These are phyloP conservation scores for Fusarium lateritium DNA, from an alignment of 2,329 filamentous ascomycete species.

Conservation along the genomic window DNA sequence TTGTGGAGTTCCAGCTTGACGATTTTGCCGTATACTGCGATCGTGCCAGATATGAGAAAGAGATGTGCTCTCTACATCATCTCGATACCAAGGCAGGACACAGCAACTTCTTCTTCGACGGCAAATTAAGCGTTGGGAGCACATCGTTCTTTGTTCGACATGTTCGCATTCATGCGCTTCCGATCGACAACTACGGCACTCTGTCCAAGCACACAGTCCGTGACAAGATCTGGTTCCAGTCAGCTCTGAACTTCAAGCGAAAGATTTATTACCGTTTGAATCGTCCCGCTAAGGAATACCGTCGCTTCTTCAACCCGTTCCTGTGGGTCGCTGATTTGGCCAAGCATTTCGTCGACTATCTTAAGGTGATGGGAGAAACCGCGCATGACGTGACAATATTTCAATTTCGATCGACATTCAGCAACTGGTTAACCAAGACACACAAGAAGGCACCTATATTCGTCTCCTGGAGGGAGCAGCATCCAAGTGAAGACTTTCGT, in stretches of 20 bases:
- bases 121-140: constrained; percentile 65
- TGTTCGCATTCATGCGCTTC: constrained; percentile 70
- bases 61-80: constrained; percentile 70
- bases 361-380: constrained; percentile 56
- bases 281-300: constrained; percentile 72
- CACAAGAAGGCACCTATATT: constrained; percentile 64
- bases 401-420: constrained; percentile 72
- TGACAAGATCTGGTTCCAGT: constrained; percentile 75
- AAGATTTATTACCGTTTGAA: constrained; percentile 75
- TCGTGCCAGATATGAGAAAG: constrained; percentile 54
- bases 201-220: constrained; percentile 62
- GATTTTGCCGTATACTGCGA: constrained; percentile 72
- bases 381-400: constrained; percentile 61
- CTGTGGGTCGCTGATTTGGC: constrained; percentile 79
- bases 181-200: constrained; percentile 76
- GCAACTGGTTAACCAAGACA: constrained; percentile 64
- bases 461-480: constrained; percentile 67
- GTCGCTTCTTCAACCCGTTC: constrained; percentile 73
- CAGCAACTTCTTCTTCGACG: constrained; percentile 70
- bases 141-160: constrained; percentile 65
- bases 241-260: constrained; percentile 57
- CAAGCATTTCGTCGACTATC: constrained; percentile 81
- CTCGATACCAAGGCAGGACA: constrained; percentile 58
- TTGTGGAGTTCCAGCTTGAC: constrained; percentile 67
- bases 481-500: constrained; percentile 72